Evolutionary conservation across 768 basidiomycete species (phyloP).

Genomic region (Russula griseocarnosa): DNA sequence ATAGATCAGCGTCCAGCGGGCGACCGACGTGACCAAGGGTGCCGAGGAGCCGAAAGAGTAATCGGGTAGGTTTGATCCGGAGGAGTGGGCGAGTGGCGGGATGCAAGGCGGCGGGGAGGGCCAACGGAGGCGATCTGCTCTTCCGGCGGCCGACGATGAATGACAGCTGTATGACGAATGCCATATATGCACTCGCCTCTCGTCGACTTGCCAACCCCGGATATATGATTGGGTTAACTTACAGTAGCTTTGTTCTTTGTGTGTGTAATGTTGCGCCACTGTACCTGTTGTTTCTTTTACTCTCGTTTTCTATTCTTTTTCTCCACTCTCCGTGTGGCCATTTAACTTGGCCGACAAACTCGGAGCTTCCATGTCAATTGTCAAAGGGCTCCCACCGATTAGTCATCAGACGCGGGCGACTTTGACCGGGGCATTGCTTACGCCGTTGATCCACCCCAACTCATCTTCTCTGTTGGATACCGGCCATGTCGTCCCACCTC

Average conservation of each 20-base stretch:
- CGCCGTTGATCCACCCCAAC: background rate
- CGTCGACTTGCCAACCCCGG: background rate
- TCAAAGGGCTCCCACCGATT: background rate
- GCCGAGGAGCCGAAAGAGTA: conserved; percentile 24
- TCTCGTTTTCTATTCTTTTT: background rate
- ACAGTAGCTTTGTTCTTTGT: conserved; percentile 5
- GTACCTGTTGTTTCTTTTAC: conserved; percentile 1
- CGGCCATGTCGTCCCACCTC: background rate
- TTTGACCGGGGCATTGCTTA: too few species aligned
- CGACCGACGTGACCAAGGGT: conserved; percentile 4
- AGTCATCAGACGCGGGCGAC: conserved; percentile 2
- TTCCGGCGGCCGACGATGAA: conserved; percentile 23
- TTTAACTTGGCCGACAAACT: conserved; percentile 4
- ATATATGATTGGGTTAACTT: conserved; percentile 11
- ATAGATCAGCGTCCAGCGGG: conserved; percentile 4
- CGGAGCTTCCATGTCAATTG: background rate
- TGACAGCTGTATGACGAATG: conserved; percentile 13
- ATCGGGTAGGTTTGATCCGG: conserved; percentile 1
- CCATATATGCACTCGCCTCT: background rate
- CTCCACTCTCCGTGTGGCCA: background rate
- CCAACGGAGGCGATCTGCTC: conserved; percentile 14
- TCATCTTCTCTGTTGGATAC: too few species aligned
- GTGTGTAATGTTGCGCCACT: conserved; percentile 1
- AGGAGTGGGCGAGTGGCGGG: conserved; percentile 6
- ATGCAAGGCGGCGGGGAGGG: conserved; percentile 2